Percentiles rank a stretch among this genome's conserved stretches.
Conservation (phyloP, 257 asterid genomes). For the Thymus mandschuricus region DNA sequence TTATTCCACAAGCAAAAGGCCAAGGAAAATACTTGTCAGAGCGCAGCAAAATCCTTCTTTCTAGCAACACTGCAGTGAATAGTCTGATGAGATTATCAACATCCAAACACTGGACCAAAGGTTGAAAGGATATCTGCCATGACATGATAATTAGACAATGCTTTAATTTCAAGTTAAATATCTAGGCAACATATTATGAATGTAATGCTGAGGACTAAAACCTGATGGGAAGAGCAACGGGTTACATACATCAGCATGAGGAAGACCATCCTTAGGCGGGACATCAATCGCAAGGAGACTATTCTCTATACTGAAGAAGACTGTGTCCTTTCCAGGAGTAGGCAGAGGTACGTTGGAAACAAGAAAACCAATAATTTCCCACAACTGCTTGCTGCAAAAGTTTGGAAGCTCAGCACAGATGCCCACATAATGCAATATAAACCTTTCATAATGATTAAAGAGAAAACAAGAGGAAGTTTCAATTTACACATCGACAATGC, state of each 20-base stretch:
- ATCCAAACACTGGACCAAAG: constrained; percentile 95
- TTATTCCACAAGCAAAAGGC: constrained; percentile 25
- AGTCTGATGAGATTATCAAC: constrained; percentile 91
- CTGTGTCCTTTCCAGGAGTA: constrained; percentile 88
- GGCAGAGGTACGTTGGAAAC: constrained; percentile 90
- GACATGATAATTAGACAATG: constrained; percentile 31
- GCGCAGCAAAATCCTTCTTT: constrained; percentile 94
- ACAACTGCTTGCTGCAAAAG: constrained; percentile 90
- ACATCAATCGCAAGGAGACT: constrained; percentile 89
- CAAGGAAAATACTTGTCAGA: constrained; percentile 71
- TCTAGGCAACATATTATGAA: constrained; percentile 20
- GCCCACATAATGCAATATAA: constrained; percentile 28
- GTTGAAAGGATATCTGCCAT: constrained; percentile 95
- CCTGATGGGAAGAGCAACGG: constrained; percentile 16
- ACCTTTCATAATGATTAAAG: constrained; percentile 19
- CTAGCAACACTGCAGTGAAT: constrained; percentile 90
- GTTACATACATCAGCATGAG: constrained; percentile 92
- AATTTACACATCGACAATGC: constrained; percentile 13
- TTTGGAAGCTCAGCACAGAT: constrained; percentile 40
- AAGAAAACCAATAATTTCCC: constrained; percentile 79
- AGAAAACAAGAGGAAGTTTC: constrained; percentile 3
- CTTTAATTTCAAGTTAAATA: constrained; percentile 24
- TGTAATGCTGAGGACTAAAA: constrained; percentile 17
- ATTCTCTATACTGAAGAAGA: constrained; percentile 78
- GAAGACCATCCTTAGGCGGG: constrained; percentile 92